phyloP scores from a whole-genome alignment of 768 basidiomycete genomes.

The Grammothele lineata region DNA sequence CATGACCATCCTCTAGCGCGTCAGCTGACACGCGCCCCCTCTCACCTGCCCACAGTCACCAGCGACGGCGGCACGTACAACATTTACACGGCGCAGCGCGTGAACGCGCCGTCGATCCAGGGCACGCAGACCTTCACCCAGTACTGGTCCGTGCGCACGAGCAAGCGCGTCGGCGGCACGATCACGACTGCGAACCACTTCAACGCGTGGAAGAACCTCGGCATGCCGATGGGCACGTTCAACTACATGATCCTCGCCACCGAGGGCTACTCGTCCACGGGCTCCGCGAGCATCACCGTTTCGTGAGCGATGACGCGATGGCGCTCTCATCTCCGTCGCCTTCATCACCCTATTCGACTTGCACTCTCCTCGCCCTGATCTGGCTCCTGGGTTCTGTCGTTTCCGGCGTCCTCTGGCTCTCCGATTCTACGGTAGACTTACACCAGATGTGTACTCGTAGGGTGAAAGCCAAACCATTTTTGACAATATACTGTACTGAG shows the following conservation, averaged over 20 bases:
- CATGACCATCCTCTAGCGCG: no score
- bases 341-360: no score
- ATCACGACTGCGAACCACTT: conserved; percentile 35
- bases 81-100: conserved; percentile 34
- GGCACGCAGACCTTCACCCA: conserved; percentile 43
- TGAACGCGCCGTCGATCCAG: conserved; percentile 38
- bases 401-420: no score
- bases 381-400: no score
- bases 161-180: conserved; percentile 26
- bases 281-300: conserved; percentile 10
- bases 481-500: no score
- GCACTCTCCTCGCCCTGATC: no score
- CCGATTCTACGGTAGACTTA: no score
- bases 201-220: conserved; percentile 36
- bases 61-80: conserved; percentile 41
- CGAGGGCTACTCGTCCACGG: conserved; percentile 41
- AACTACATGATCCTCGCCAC: conserved; percentile 47
- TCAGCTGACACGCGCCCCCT: no score
- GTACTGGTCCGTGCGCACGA: conserved; percentile 41
- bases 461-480: no score
- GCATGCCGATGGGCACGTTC: conserved; percentile 35
- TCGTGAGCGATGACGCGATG: no score
- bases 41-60: conserved; percentile 38
- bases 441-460: no score
- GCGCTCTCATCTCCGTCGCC: no score